Conservation (phyloP, 2,329 filamentous ascomycete species). For the Fusarium newnesense region DNA sequence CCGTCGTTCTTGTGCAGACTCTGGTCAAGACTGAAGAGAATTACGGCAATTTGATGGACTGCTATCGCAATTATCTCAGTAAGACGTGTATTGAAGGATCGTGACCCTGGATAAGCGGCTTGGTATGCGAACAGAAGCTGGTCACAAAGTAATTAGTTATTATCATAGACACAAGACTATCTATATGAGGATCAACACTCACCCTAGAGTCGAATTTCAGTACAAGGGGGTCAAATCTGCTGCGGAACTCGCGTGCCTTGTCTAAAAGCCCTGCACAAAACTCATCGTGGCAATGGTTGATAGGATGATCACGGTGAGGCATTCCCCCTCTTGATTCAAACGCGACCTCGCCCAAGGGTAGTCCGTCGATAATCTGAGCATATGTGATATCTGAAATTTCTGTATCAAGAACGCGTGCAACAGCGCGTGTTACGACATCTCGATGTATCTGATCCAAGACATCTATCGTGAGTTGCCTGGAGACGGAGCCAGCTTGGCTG, state of each 20-base stretch:
- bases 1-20: constrained; percentile 40
- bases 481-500: background rate
- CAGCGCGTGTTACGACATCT: background rate
- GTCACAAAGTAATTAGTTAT: background rate
- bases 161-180: accelerated
- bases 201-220: constrained; percentile 28
- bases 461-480: background rate
- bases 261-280: constrained; percentile 35
- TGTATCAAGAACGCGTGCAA: constrained; percentile 23
- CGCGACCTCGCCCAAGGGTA: constrained; percentile 18
- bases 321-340: background rate
- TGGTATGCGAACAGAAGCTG: constrained; percentile 42
- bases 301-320: constrained; percentile 13
- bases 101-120: constrained; percentile 36
- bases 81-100: constrained; percentile 43
- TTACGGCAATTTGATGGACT: constrained; percentile 45
- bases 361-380: constrained; percentile 41
- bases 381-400: constrained; percentile 26
- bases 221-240: background rate
- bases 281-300: constrained; percentile 29
- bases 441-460: background rate
- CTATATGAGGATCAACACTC: background rate
- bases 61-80: constrained; percentile 47
- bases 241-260: constrained; percentile 24
- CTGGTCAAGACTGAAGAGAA: constrained; percentile 35